Percentiles rank a stretch among this genome's conserved stretches.
Conservation (phyloP, 495 filamentous ascomycete species). For the Talaromyces borbonicus region DNA sequence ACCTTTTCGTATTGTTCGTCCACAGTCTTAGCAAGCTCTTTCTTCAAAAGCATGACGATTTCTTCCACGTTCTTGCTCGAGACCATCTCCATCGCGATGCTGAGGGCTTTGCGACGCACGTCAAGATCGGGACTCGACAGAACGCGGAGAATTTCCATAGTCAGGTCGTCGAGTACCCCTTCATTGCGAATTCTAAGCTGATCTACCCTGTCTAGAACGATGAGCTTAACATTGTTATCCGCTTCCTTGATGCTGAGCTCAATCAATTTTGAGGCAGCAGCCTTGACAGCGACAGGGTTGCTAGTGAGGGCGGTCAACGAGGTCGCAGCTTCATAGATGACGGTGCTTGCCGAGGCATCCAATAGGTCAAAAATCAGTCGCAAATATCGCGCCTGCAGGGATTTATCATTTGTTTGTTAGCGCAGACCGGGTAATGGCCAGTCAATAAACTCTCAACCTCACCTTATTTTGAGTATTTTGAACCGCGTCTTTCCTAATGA, state of each 20-base stretch:
- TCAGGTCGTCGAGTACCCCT: conserved; percentile 86
- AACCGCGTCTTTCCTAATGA: conserved; percentile 95
- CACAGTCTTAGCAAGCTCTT: conserved; percentile 93
- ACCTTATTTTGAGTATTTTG: conserved; percentile 92
- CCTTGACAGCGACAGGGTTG: conserved; percentile 97
- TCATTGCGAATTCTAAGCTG: conserved; percentile 85
- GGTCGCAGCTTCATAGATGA: conserved; percentile 97
- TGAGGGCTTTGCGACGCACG: conserved; percentile 84
- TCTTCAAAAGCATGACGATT: conserved; percentile 91
- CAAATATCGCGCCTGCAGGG: conserved; percentile 82
- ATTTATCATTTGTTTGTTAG: conserved; percentile 23
- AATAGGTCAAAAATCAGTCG: conserved; percentile 94
- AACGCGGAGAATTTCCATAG: conserved; percentile 98
- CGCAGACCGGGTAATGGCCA: too few relatives aligned
- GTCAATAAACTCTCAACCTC: conserved; percentile 9
- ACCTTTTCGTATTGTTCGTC: conserved; percentile 97
- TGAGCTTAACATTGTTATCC: conserved; percentile 98
- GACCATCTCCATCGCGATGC: conserved; percentile 93
- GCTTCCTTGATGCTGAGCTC: conserved; percentile 94
- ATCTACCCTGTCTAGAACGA: conserved; percentile 91
- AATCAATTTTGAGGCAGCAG: conserved; percentile 90
- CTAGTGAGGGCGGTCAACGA: conserved; percentile 89
- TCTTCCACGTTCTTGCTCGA: conserved; percentile 98
- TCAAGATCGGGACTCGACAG: conserved; percentile 94
- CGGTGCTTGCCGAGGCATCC: conserved; percentile 85